phyloP scores from a whole-genome alignment of 768 basidiomycete species.

The Podaxis rugospora region DNA sequence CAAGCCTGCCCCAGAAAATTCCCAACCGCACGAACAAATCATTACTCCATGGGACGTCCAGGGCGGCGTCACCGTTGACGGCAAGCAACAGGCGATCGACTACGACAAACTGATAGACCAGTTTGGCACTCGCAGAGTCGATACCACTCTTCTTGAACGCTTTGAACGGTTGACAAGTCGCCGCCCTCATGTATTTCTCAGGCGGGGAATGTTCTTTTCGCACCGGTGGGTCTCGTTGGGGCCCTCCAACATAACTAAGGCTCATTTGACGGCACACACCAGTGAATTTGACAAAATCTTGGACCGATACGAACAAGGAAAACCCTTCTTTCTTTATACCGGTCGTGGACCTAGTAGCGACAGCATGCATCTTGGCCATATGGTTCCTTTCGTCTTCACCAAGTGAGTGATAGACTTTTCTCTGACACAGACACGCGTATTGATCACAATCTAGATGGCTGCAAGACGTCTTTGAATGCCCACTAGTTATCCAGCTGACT shows the following conservation, averaged over 20 bases:
- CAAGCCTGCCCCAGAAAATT: slow-evolving; percentile 11
- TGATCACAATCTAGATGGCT: slow-evolving; percentile 63
- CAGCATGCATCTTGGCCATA: slow-evolving; percentile 96
- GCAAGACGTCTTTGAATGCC: slow-evolving; percentile 93
- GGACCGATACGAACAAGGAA: slow-evolving; percentile 93
- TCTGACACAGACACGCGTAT: not conserved
- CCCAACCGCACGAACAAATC: slow-evolving; percentile 50
- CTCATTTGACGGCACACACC: not conserved
- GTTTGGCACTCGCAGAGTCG: slow-evolving; percentile 87
- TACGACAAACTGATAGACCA: slow-evolving; percentile 94
- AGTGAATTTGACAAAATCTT: slow-evolving; percentile 94
- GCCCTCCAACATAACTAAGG: not conserved
- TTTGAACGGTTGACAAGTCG: slow-evolving; percentile 91
- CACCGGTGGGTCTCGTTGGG: slow-evolving; percentile 64
- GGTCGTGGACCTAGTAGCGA: slow-evolving; percentile 95
- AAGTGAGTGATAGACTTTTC: slow-evolving; percentile 52
- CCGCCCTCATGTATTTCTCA: slow-evolving; percentile 81
- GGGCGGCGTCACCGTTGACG: slow-evolving; percentile 82
- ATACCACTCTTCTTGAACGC: slow-evolving; percentile 71
- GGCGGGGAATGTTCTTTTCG: slow-evolving; percentile 96
- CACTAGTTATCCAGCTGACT: slow-evolving; percentile 93
- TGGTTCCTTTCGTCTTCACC: slow-evolving; percentile 96
- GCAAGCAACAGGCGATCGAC: slow-evolving; percentile 90
- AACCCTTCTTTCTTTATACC: slow-evolving; percentile 98
- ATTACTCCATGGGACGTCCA: slow-evolving; percentile 99